Evolutionary conservation across 139 green algal genomes (phyloP), one percentile per base, ranked within the genome.

Genomic region (Haematococcus sp.): DNA sequence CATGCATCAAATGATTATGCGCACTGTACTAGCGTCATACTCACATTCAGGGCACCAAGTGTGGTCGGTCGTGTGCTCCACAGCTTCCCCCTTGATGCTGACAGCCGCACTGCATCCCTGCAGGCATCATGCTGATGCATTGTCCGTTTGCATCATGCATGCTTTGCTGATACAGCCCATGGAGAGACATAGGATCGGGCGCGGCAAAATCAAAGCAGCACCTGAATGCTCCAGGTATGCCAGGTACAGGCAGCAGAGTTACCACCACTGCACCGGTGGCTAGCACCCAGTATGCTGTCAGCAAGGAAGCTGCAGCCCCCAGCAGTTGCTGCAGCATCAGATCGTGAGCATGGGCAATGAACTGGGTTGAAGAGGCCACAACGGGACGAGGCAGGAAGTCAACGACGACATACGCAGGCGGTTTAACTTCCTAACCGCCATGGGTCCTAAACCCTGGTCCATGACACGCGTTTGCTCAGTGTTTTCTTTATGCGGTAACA

Each of bases 231-330:
- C 30, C 22, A 2, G 76, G 71, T 0, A 85, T 30, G 9, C 40
- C 40, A 49, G 81, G 81, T 11, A 89, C 1, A 0, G 86, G 88
- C 9, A 89, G 56, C 4, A 92, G 23, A 0, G 84, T 86, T 0
- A 90, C 35, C 0, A 87, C 52, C 0, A 89, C 85, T 2, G 84
- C 72, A 3, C 32, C 40, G 1, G 81, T 79, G 2, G 83, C 81
- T 1, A 91, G 78, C 1, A 74, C n/a, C 88, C 88, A 92, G 67
- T 87, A 92, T 0, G 77, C 35, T 0, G 60, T 34, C 2, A 91
- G 66, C 1, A 91, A 49, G 11, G 7, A 49, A 11, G 40, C 7
- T 49, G 40, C 40, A 49, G 40, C 7, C 40, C 40, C 11, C 7
- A 49, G 40, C 7, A 49, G 40, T 49, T 19, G 40, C 40, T 49